Percentiles rank a stretch among this genome's conserved stretches.
These are phyloP conservation scores for Paulownia fortunei DNA, from an alignment of 257 asterid genomes.

Conservation along the genomic window DNA sequence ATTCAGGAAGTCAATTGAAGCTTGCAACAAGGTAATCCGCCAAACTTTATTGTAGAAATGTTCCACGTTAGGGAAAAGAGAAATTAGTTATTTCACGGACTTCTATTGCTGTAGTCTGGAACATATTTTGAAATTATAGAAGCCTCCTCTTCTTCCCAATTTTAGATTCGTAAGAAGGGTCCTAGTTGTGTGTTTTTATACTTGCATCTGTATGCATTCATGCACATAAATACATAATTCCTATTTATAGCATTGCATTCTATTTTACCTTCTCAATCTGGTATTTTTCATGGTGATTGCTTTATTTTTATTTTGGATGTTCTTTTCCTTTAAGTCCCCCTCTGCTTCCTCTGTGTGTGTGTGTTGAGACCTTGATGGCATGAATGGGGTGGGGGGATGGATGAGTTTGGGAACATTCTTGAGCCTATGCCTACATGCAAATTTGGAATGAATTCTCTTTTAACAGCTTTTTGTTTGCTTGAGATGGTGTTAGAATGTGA, in stretches of 20 bases:
- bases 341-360: background rate
- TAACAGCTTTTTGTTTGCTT: background rate
- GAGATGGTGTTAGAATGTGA: background rate
- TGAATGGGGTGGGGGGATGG: background rate
- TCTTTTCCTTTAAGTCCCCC: background rate
- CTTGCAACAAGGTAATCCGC: conserved; percentile 84
- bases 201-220: background rate
- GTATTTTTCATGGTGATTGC: background rate
- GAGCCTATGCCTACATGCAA: background rate
- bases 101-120: background rate
- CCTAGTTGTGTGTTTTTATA: background rate
- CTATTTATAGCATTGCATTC: background rate
- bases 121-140: background rate
- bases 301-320: background rate
- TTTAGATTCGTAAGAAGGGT: background rate
- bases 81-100: background rate
- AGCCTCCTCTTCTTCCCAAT: background rate
- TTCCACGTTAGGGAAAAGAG: conserved; percentile 1
- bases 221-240: no score
- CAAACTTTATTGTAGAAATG: conserved; percentile 7
- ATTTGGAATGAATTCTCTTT: no score
- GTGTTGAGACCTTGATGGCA: background rate
- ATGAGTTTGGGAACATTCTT: background rate
- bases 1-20: conserved; percentile 79
- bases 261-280: background rate